Evolutionary conservation across 1,139 yeast species (phyloP), one percentile per base, ranked within the genome.

Genomic region (Kodamaea sp.): DNA sequence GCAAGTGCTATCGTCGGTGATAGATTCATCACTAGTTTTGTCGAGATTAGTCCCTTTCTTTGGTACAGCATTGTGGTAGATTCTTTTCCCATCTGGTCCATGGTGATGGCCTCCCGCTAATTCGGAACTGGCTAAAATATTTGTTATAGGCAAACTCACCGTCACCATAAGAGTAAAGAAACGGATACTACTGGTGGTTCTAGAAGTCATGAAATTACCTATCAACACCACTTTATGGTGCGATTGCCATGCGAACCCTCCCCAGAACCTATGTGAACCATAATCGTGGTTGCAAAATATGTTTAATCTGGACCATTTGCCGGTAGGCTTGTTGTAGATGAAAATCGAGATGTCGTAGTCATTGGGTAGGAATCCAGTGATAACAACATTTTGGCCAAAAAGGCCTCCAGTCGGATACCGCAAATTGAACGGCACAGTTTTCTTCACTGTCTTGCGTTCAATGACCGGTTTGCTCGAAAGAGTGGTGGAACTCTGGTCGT

Each of bases 241-340:
- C 1, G 89, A 80, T 28, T 73, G 73, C 92, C 92, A 83, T 0
- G 79, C 78, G 57, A 74, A 80, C 0, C 85, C 79, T 40, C 78
- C 80, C 77, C 85, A 77, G 36, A 81, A 70, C 33, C 83, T 60
- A 48, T 82, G 85, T 7, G 74, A 68, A 13, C 76, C 76, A 29
- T 70, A 63, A 31, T 72, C 77, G 45, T 76, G 81, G 35, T 72
- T 67, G 52, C 87, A 80, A 36, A 67, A 68, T 2, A 74, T 62
- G 44, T 77, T 80, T 16, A 83, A 54, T 34, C 81, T 62, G 1
- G 83, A 75, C 89, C 90, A 83, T 47, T 73, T 75, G 1, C 76
- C 77, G 0, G 86, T 73, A 0, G 82, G 77, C 11, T 69, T 68
- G 55, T 82, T 80, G 61, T 70, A 81, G 3, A 82, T 62, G 52